phyloP scores from a whole-genome alignment of 1,284 basidiomycete species.

The Caloboletus firmus region DNA sequence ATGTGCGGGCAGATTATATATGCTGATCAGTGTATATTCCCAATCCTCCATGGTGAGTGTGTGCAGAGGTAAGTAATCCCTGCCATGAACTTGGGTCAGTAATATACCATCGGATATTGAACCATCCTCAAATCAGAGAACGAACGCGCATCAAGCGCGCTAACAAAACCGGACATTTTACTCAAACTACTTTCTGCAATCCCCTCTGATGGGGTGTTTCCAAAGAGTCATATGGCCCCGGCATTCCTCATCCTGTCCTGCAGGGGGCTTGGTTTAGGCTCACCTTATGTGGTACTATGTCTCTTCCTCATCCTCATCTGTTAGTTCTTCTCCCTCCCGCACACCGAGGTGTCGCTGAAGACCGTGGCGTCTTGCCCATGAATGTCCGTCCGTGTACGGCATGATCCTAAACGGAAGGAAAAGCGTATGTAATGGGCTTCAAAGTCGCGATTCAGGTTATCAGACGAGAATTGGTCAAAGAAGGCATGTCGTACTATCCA shows the following conservation, averaged over 20 bases:
- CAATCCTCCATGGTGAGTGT: neutral
- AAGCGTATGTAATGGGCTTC: slow-evolving; percentile 73
- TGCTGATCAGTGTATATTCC: neutral
- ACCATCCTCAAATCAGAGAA: slow-evolving; percentile 18
- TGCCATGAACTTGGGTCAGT: slow-evolving; percentile 5
- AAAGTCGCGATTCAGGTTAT: neutral
- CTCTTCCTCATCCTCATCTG: slow-evolving; percentile 64
- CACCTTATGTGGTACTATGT: slow-evolving; percentile 21
- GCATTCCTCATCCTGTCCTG: slow-evolving; percentile 61
- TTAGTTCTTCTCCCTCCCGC: slow-evolving; percentile 65
- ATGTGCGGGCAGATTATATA: neutral
- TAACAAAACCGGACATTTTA: slow-evolving; percentile 18
- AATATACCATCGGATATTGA: neutral
- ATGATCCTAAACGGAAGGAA: slow-evolving; percentile 78
- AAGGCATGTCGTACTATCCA: slow-evolving; percentile 66
- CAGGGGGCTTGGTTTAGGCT: neutral
- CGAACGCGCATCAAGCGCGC: slow-evolving; percentile 10
- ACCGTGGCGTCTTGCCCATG: slow-evolving; percentile 74
- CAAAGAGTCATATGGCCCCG: slow-evolving; percentile 80
- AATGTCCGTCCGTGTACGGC: slow-evolving; percentile 84
- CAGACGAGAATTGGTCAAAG: neutral
- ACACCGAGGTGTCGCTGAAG: slow-evolving; percentile 60
- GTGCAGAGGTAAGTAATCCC: neutral
- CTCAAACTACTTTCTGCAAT: slow-evolving; percentile 29
- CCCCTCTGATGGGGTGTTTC: slow-evolving; percentile 25